Base-by-base conservation (phyloP, 2,329 filamentous ascomycete species). In the Pseudogymnoascus sp. region DNA sequence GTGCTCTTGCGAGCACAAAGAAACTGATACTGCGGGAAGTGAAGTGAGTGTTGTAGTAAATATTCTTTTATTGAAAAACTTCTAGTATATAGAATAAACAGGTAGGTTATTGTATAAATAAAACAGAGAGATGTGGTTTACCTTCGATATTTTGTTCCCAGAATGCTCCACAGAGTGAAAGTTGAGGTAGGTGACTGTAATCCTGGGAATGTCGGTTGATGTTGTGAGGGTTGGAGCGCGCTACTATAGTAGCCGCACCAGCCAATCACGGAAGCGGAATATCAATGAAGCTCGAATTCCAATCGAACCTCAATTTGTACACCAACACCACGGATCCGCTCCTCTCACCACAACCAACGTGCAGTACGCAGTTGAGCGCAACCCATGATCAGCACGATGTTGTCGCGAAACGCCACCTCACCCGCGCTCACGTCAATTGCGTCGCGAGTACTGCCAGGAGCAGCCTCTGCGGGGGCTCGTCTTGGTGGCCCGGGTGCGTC, bases 31-130 rank as follows among this genome's bases (percentile, higher is more conserved):
- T 33, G 50, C 6, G 11, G n/a, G 10, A 33, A 61, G 33, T 63
- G 62, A 40, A 47, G 19, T 40, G 42, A 63, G 85, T 85, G 69
- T 69, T 77, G 23, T 78, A 78, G 23, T 75, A 76, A 38, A 78
- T 78, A 33, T 31, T 53, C n/a, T 53, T 57, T 57, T 33, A 57
- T 60, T 44, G 61, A 28, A n/a, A 15, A 42, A 47, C 15, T 60
- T 33, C 36, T 40, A 53, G 15, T 21, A 62, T 13, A 26, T 21
- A 33, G 40, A 35, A 62, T 17, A 60, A 53, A 40, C n/a, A 60
- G 28, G 19, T 23, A 62, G 19, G 19, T 53, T 17, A 33, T 28
- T n/a, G 42, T 33, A 33, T 26, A 9, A 62, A 47, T 26, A 21
- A 60, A 23, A 57, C 10, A 33, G n/a, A 19, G 28, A 57, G 26